Evolutionary conservation across 768 basidiomycete species (phyloP).

Genomic region (Daedalea quercina): DNA sequence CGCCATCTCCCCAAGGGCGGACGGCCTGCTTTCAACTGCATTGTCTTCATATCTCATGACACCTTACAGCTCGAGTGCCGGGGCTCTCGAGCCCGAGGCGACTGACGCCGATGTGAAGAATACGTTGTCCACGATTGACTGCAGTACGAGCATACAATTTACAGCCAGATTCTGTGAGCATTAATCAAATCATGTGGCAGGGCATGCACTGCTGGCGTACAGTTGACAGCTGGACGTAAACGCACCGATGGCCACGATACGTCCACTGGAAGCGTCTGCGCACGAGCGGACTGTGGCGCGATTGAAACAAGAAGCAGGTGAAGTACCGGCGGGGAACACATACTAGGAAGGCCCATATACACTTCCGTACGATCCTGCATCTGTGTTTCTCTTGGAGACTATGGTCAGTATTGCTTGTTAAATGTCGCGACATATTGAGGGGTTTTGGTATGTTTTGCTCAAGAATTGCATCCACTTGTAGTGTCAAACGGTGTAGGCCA

Average conservation of each 20-base stretch:
- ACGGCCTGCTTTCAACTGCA: slow-evolving; percentile 91
- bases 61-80: slow-evolving; percentile 73
- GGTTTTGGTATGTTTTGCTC: slow-evolving; percentile 64
- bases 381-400: slow-evolving; percentile 89
- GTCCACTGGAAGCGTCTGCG: slow-evolving; percentile 83
- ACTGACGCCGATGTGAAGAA: slow-evolving; percentile 90
- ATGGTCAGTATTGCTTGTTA: slow-evolving; percentile 88
- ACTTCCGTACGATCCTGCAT: slow-evolving; percentile 90
- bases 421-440: slow-evolving; percentile 71
- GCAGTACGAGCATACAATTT: slow-evolving; percentile 89
- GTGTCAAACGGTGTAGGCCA: slow-evolving; percentile 51
- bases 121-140: slow-evolving; percentile 92
- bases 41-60: slow-evolving; percentile 96
- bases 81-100: slow-evolving; percentile 79
- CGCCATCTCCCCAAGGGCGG: slow-evolving; percentile 78
- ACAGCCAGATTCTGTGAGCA: slow-evolving; percentile 88
- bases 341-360: slow-evolving; percentile 38
- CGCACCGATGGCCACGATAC: slow-evolving; percentile 76
- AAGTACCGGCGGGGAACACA: slow-evolving; percentile 30
- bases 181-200: not conserved
- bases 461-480: not conserved
- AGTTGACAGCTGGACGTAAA: slow-evolving; percentile 73
- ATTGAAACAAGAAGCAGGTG: slow-evolving; percentile 65
- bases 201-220: not conserved
- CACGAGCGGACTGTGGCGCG: slow-evolving; percentile 84